Evolutionary conservation across 345 rosid genomes (phyloP).

Genomic region (Iberis pinnata): DNA sequence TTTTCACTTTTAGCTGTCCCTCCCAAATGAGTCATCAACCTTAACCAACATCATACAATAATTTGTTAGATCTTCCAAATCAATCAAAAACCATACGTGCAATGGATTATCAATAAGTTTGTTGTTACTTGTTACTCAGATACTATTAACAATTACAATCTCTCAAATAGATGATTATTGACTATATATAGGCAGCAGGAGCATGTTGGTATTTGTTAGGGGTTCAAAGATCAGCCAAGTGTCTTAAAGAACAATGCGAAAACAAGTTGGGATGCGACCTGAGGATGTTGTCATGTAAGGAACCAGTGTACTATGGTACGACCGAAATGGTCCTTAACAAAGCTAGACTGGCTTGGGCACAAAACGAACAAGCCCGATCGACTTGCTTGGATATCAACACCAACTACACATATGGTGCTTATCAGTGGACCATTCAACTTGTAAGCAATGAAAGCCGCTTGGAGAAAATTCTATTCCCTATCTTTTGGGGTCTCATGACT

Average conservation of each 20-base stretch:
- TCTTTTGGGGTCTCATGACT: slow-evolving; percentile 98
- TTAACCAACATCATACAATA: not conserved
- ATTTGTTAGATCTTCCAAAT: slow-evolving; percentile 13
- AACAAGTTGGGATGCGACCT: slow-evolving; percentile 37
- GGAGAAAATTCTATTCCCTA: slow-evolving; percentile 88
- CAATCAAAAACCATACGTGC: not conserved
- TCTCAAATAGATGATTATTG: not conserved
- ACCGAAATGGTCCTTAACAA: slow-evolving; percentile 39
- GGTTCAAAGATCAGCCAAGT: slow-evolving; percentile 72
- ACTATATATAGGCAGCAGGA: slow-evolving; percentile 75
- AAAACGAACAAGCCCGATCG: slow-evolving; percentile 43
- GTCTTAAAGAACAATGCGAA: slow-evolving; percentile 72
- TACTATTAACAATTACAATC: not conserved
- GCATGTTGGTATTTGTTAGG: slow-evolving; percentile 98
- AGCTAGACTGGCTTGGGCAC: slow-evolving; percentile 56
- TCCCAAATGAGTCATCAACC: slow-evolving; percentile 9
- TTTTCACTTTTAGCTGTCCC: slow-evolving; percentile 8
- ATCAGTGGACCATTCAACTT: slow-evolving; percentile 87
- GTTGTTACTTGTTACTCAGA: not conserved
- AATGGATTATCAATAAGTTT: not conserved
- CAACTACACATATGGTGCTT: slow-evolving; percentile 73
- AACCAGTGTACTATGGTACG: slow-evolving; percentile 73
- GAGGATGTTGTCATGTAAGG: slow-evolving; percentile 54
- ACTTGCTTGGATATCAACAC: slow-evolving; percentile 50
- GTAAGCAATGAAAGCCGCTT: slow-evolving; percentile 63